Base-by-base conservation (phyloP, 2,329 filamentous ascomycete genomes). In the Aspergillus japonicus region DNA sequence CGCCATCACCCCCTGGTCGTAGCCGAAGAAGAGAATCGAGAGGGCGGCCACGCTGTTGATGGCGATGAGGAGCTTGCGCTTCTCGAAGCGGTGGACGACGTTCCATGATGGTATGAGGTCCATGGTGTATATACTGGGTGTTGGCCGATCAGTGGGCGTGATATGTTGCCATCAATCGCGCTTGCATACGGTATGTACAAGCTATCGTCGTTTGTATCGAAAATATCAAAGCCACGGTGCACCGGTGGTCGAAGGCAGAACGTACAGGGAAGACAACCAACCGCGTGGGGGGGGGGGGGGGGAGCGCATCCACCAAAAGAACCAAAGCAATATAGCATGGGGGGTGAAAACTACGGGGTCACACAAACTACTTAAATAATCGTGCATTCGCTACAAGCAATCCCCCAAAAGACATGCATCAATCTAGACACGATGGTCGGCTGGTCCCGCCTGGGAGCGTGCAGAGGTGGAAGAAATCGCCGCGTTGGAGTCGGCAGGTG, bases 21-120 rank as follows among this genome's bases (percentile, higher is more conserved):
- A 80, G 54, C 79, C 87, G 66, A 89, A 89, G 78, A 89, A 89
- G 72, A 89, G 86, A 63, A 89, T 89, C 14, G 85, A 88, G 14
- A 89, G 72, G 1, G 80, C 86, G 1, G 87, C 87, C 14, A 89
- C 77, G 51, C 80, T 82, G 70, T 89, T 89, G 73, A 89, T 83
- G 42, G 83, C 82, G 58, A 86, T 79, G 57, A 88, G 81, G 61
- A 88, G 79, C 47, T 74, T 72, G 19, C 77, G 73, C 76, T 87
- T 87, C 75, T 86, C 77, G 5, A 84, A 72, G 63, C 77, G 78
- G 69, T 85, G 79, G 57, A 82, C 82, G 11, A 85, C 76, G 73
- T 81, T 83, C 74, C 73, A 78, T 58, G 68, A 69, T 1, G 73
- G 67, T 39, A 79, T 79, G 54, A 71, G 69, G 62, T 77, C 74